A percentile compares a stretch with the other conserved stretches of the same genome.
Conservation (phyloP, 2,329 filamentous ascomycete species). For the Mycosphaerella sp. region DNA sequence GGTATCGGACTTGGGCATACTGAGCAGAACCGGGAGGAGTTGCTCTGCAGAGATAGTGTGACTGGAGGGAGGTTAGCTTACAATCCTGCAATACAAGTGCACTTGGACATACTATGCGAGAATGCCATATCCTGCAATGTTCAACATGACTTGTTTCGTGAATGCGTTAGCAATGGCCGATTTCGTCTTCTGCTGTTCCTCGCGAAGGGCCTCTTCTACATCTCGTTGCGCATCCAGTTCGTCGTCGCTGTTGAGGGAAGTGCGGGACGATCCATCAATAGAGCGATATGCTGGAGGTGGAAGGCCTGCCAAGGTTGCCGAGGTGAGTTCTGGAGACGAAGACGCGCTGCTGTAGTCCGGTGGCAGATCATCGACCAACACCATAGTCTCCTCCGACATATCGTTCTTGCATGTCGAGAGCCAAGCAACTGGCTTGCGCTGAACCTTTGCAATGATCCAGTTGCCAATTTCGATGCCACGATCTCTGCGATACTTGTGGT, state of each 20-base stretch:
- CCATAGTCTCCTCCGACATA: constrained; percentile 53
- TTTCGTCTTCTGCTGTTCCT: constrained; percentile 22
- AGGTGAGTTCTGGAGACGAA: constrained; percentile 46
- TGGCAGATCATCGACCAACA: constrained; percentile 59
- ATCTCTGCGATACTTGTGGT: constrained; percentile 71
- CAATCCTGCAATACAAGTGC: too few relatives aligned
- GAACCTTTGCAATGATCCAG: constrained; percentile 49
- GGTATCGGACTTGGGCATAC: constrained; percentile 53
- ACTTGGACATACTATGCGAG: constrained; percentile 74
- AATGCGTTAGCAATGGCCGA: constrained; percentile 57
- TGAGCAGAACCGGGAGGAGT: constrained; percentile 85
- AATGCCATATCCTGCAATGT: constrained; percentile 85
- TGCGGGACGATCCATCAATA: constrained; percentile 29
- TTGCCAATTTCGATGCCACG: constrained; percentile 69
- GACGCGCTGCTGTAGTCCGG: constrained; percentile 62
- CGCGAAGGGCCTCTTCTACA: constrained; percentile 29
- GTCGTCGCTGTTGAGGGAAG: constrained; percentile 13
- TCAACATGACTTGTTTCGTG: constrained; percentile 75
- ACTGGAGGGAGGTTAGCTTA: constrained; percentile 43
- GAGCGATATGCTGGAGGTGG: constrained; percentile 33
- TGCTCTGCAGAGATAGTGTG: constrained; percentile 97
- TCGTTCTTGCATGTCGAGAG: constrained; percentile 38
- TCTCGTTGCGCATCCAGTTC: constrained; percentile 22
- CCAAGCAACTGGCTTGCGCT: constrained; percentile 22
- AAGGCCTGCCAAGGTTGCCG: constrained; percentile 23